Conservation (phyloP, 108 stramenopile species). For the Cylindrotheca closterium region DNA sequence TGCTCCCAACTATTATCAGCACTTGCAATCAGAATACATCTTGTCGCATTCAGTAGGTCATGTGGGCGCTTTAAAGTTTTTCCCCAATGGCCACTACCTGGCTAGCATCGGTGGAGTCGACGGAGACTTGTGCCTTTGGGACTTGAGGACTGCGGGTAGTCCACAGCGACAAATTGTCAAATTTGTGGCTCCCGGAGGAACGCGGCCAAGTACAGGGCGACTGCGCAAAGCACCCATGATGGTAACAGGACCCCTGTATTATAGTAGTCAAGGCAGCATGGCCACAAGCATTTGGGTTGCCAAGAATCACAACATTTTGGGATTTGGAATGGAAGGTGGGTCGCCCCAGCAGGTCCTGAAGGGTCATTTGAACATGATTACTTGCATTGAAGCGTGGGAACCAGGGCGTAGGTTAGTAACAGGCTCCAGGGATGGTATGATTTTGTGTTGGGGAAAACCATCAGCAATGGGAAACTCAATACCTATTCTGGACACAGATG, state of each 20-base stretch:
- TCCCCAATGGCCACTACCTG: slow-evolving; percentile 54
- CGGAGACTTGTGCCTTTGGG: slow-evolving; percentile 63
- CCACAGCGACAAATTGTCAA: slow-evolving; percentile 31
- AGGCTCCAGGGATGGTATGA: slow-evolving; percentile 75
- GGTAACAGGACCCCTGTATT: too few species aligned
- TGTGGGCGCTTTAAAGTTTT: slow-evolving; percentile 54
- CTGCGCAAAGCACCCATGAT: slow-evolving; percentile 23
- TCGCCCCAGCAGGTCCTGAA: slow-evolving; percentile 41
- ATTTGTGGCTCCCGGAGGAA: slow-evolving; percentile 32
- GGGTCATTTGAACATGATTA: slow-evolving; percentile 64
- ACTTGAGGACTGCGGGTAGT: slow-evolving; percentile 46
- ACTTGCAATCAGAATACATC: slow-evolving; percentile 9
- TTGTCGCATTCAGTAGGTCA: slow-evolving; percentile 40
- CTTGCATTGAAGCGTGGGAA: slow-evolving; percentile 35
- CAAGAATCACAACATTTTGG: slow-evolving; percentile 28
- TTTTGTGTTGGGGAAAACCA: slow-evolving; percentile 65
- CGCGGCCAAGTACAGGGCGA: slow-evolving; percentile 12
- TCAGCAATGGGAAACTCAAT: not conserved
- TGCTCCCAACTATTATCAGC: slow-evolving; percentile 41
- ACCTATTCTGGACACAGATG: not conserved
- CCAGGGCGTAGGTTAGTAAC: slow-evolving; percentile 43
- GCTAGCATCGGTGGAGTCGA: slow-evolving; percentile 51
- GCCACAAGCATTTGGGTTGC: slow-evolving; percentile 37
- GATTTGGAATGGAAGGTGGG: slow-evolving; percentile 59
- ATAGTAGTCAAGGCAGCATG: too few species aligned